Conservation (phyloP, 805 yeast genomes). For the Lipomyces starkeyi region DNA sequence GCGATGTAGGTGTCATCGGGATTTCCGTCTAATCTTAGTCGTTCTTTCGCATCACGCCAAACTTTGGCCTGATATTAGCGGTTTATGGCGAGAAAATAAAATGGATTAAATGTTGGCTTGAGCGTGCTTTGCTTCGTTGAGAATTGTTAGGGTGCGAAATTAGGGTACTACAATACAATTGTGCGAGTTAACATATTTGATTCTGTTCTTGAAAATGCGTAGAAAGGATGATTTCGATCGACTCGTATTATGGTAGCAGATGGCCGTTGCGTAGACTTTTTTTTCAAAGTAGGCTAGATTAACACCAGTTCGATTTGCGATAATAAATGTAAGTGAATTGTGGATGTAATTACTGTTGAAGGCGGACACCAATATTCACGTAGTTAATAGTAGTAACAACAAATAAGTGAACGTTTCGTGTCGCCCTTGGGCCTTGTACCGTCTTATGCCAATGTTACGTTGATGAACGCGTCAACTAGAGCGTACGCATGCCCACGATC, state of each 20-base stretch:
- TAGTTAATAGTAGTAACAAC: no score
- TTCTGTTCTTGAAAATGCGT: not conserved
- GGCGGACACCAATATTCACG: no score
- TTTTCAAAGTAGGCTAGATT: no score
- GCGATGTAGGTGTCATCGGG: constrained; percentile 39
- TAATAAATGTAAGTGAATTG: no score
- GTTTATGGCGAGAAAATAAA: not conserved
- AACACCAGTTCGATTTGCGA: not conserved
- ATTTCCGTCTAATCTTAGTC: constrained; percentile 36
- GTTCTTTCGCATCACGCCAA: not conserved
- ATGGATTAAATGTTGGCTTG: not conserved
- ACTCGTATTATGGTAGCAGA: not conserved
- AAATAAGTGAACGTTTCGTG: no score
- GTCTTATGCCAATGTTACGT: not conserved
- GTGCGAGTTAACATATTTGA: not conserved
- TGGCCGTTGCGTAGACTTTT: not conserved
- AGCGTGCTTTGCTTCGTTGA: not conserved
- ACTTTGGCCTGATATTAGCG: not conserved
- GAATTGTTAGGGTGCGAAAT: not conserved
- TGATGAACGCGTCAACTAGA: not conserved
- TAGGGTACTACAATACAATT: not conserved
- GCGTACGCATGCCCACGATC: not conserved
- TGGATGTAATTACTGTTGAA: no score
- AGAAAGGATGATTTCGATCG: not conserved
- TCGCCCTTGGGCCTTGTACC: not conserved